A percentile compares a stretch with the other conserved stretches of the same genome.
Conservation (phyloP, 2,329 filamentous ascomycete species). For the Colletotrichum camelliae region DNA sequence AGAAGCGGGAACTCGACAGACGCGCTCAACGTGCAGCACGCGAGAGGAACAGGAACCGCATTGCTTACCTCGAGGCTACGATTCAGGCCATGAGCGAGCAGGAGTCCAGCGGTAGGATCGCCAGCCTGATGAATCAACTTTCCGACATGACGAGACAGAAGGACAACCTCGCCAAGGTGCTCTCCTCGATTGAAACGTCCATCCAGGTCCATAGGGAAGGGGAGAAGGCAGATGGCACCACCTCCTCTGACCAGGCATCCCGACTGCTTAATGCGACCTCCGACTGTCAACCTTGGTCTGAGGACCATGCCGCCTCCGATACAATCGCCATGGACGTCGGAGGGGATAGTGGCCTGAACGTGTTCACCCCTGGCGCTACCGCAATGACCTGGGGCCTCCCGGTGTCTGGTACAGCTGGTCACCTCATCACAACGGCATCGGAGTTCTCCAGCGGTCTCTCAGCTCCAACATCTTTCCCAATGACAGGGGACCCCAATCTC, state of each 20-base stretch:
- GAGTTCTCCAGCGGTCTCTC: background rate
- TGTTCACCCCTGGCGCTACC: background rate
- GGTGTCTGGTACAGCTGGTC: background rate
- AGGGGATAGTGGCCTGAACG: background rate
- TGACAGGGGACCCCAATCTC: background rate
- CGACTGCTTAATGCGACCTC: background rate
- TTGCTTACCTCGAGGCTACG: conserved; percentile 30
- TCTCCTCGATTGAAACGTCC: background rate
- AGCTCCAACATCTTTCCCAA: background rate
- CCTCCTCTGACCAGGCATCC: background rate
- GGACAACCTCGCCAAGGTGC: background rate
- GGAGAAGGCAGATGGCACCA: background rate
- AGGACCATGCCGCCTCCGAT: background rate
- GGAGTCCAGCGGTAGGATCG: conserved; percentile 26
- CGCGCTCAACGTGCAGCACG: conserved; percentile 30
- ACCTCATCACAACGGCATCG: background rate
- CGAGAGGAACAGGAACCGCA: conserved; percentile 31
- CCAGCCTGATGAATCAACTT: conserved; percentile 26
- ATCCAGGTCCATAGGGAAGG: background rate
- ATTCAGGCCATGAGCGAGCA: conserved; percentile 25
- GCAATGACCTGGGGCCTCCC: background rate
- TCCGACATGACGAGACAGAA: conserved; percentile 27
- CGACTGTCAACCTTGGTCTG: background rate
- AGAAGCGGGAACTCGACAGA: conserved; percentile 34
- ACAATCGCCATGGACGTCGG: background rate